A percentile compares a stretch with the other conserved stretches of the same genome.
phyloP scores from a whole-genome alignment of 495 filamentous ascomycete genomes.

The Glonium stellatum region DNA sequence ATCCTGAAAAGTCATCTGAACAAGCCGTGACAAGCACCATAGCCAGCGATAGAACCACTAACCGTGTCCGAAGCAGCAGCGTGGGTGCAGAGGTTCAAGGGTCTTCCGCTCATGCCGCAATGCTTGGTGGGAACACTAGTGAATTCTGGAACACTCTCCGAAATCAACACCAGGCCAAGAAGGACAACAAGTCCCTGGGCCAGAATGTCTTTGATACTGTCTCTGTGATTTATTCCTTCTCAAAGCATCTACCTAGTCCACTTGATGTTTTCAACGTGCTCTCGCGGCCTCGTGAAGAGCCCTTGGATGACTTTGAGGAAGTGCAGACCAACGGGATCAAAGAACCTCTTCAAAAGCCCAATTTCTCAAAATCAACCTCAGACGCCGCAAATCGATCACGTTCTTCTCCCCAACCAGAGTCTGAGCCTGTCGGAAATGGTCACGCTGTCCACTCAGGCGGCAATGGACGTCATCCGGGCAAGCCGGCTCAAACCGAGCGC shows the following conservation, averaged over 20 bases:
- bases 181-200: constrained; percentile 21
- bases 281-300: neutral
- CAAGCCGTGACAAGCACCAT: no score
- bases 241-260: constrained; percentile 16
- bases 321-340: neutral
- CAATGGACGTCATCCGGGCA: neutral
- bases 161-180: constrained; percentile 15
- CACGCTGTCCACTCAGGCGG: neutral
- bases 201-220: constrained; percentile 24
- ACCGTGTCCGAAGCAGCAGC: no score
- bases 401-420: neutral
- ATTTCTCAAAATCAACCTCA: neutral
- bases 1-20: no score
- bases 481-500: neutral
- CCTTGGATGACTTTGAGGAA: neutral
- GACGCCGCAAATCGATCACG: neutral
- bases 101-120: neutral
- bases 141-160: neutral
- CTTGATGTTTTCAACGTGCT: constrained; percentile 9
- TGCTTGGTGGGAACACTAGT: neutral
- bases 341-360: neutral
- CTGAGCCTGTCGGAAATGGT: neutral
- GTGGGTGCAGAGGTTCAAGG: no score
- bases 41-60: no score
- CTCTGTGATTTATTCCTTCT: constrained; percentile 22